Percentiles rank a stretch among this genome's conserved stretches.
These are phyloP conservation scores for Micractinium sp. DNA, from an alignment of 139 green algal genomes.

Conservation along the genomic window DNA sequence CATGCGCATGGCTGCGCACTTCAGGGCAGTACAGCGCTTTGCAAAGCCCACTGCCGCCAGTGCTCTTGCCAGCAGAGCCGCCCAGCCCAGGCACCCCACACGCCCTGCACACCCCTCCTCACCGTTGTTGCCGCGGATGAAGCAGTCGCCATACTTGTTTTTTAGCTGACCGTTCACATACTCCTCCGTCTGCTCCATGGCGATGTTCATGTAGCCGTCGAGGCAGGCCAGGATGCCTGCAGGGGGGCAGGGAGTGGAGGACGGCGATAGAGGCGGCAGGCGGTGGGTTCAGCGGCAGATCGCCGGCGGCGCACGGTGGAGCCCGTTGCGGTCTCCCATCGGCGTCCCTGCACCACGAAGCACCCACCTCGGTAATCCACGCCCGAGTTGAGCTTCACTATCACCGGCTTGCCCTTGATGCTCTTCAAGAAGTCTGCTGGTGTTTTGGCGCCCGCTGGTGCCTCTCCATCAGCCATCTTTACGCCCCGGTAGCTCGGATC, in stretches of 20 bases:
- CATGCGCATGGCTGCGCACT: neutral
- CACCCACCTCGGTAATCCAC: conserved; percentile 94
- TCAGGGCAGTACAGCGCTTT: neutral
- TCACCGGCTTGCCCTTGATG: conserved; percentile 95
- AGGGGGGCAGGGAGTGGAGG: neutral
- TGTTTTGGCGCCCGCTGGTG: conserved; percentile 50
- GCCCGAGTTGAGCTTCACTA: conserved; percentile 98
- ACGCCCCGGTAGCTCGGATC: too few relatives aligned
- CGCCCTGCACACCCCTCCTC: neutral
- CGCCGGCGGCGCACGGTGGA: neutral
- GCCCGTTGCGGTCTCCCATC: neutral
- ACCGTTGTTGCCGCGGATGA: conserved; percentile 99
- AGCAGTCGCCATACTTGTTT: conserved; percentile 99
- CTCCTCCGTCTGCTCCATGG: conserved; percentile 99
- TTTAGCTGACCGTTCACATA: conserved; percentile 99
- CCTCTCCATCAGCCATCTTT: conserved; percentile 1
- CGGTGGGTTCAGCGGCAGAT: neutral
- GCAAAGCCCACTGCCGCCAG: too few relatives aligned
- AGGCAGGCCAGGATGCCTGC: conserved; percentile 95
- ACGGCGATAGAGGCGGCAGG: neutral
- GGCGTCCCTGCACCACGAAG: neutral
- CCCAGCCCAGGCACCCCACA: too few relatives aligned
- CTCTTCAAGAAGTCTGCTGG: conserved; percentile 91
- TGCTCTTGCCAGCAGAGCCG: too few relatives aligned
- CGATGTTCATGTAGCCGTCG: conserved; percentile 99